Conservation (phyloP, 164 flowering plant species). For the Piper betle region DNA sequence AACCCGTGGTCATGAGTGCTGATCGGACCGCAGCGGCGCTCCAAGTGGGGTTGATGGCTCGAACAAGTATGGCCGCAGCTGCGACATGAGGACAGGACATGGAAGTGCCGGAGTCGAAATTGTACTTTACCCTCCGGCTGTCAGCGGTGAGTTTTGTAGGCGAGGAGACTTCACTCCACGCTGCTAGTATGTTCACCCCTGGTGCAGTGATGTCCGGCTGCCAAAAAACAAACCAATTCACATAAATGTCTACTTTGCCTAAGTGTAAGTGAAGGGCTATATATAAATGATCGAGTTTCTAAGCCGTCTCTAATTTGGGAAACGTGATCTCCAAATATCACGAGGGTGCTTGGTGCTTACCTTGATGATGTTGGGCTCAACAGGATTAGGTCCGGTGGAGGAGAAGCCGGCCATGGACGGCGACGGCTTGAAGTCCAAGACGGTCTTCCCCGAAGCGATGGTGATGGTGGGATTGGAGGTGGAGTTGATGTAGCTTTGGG, state of each 20-base stretch:
- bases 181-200: constrained; percentile 83
- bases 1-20: constrained; percentile 84
- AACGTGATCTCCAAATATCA: no score
- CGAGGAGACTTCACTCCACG: constrained; percentile 62
- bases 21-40: constrained; percentile 85
- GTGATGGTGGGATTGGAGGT: constrained; percentile 33
- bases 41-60: constrained; percentile 77
- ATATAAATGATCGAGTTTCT: no score
- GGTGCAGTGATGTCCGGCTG: constrained; percentile 95
- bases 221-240: not conserved
- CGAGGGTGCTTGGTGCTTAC: no score
- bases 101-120: constrained; percentile 72
- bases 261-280: no score
- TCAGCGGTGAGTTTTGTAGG: constrained; percentile 48
- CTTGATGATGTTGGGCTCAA: constrained; percentile 80
- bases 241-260: not conserved
- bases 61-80: constrained; percentile 59
- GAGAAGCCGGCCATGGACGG: constrained; percentile 81
- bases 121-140: constrained; percentile 36
- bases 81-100: constrained; percentile 92
- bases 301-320: no score
- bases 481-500: constrained; percentile 52
- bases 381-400: constrained; percentile 58
- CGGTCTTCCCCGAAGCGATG: constrained; percentile 31
- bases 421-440: constrained; percentile 39